Conservation (phyloP, 2,329 filamentous ascomycete genomes). For the Trichoderma citrinoviride region DNA sequence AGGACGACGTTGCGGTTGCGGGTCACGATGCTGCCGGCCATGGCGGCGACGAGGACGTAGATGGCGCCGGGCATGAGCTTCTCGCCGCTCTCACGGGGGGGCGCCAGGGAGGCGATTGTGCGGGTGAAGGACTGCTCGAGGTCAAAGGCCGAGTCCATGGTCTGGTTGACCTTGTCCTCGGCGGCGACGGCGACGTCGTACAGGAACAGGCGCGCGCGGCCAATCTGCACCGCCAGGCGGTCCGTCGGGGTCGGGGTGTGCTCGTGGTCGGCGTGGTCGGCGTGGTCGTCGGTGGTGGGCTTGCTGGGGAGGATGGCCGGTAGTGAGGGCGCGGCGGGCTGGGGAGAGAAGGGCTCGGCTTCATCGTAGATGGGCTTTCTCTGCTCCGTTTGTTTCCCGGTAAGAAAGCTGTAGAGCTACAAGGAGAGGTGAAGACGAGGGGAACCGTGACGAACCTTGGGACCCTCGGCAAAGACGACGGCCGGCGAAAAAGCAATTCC, state of each 20-base stretch:
- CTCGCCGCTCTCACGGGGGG: slow-evolving; percentile 80
- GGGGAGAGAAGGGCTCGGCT: slow-evolving; percentile 47
- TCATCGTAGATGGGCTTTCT: slow-evolving; percentile 81
- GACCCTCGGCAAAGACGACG: slow-evolving; percentile 52
- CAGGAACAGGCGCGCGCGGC: slow-evolving; percentile 74
- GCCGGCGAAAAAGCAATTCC: slow-evolving; percentile 48
- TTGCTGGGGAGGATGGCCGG: slow-evolving; percentile 30
- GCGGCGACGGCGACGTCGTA: slow-evolving; percentile 70
- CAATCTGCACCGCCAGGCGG: slow-evolving; percentile 79
- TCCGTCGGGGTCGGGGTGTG: slow-evolving; percentile 76
- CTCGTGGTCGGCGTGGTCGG: slow-evolving; percentile 29
- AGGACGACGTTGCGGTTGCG: slow-evolving; percentile 84
- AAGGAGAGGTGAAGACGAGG: neutral
- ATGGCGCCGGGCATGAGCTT: slow-evolving; percentile 83
- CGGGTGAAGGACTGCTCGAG: slow-evolving; percentile 87
- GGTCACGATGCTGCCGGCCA: slow-evolving; percentile 90
- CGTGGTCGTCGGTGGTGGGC: slow-evolving; percentile 31
- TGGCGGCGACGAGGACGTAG: slow-evolving; percentile 89
- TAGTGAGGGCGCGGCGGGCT: slow-evolving; percentile 33
- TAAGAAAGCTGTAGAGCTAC: neutral
- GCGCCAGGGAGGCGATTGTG: slow-evolving; percentile 85
- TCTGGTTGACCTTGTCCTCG: slow-evolving; percentile 79
- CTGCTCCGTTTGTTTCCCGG: slow-evolving; percentile 25
- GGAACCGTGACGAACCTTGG: slow-evolving; percentile 36
- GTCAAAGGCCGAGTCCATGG: slow-evolving; percentile 76